Conservation (phyloP, 352 stramenopile species). For the Pythium volutum region DNA sequence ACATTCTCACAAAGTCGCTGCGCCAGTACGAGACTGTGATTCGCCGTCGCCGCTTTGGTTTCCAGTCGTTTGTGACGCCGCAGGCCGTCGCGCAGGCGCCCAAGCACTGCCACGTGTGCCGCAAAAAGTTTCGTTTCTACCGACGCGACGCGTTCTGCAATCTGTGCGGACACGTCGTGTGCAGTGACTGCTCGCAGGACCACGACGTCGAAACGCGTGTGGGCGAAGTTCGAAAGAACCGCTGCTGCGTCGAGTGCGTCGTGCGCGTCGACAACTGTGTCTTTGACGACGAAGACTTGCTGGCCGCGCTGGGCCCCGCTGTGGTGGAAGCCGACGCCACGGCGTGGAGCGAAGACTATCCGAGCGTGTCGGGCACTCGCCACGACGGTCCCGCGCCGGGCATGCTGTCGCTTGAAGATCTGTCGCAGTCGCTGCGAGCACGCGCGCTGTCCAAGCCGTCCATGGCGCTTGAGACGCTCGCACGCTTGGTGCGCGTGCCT, state of each 20-base stretch:
- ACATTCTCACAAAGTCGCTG: constrained; percentile 46
- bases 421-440: not conserved
- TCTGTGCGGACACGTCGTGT: constrained; percentile 52
- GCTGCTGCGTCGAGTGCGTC: constrained; percentile 54
- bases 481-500: not conserved
- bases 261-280: constrained; percentile 50
- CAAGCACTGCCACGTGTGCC: constrained; percentile 49
- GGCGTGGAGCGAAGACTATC: constrained; percentile 32
- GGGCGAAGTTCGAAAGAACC: constrained; percentile 48
- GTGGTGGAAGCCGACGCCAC: constrained; percentile 39
- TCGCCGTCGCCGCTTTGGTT: constrained; percentile 57
- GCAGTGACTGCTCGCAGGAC: constrained; percentile 45
- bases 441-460: not conserved
- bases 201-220: constrained; percentile 53
- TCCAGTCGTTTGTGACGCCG: constrained; percentile 68
- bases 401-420: not conserved
- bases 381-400: constrained; percentile 12
- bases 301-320: constrained; percentile 38
- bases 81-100: constrained; percentile 24
- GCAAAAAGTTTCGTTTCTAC: constrained; percentile 43
- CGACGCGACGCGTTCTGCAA: constrained; percentile 51
- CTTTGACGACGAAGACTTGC: constrained; percentile 57
- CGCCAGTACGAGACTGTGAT: constrained; percentile 55
- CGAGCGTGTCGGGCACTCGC: not conserved
- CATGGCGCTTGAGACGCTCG: not conserved